Evolutionary conservation across 371 early-diverging fungal genomes (phyloP), one percentile per base, ranked within the genome.

Genomic region (Haplosporangium sp.): DNA sequence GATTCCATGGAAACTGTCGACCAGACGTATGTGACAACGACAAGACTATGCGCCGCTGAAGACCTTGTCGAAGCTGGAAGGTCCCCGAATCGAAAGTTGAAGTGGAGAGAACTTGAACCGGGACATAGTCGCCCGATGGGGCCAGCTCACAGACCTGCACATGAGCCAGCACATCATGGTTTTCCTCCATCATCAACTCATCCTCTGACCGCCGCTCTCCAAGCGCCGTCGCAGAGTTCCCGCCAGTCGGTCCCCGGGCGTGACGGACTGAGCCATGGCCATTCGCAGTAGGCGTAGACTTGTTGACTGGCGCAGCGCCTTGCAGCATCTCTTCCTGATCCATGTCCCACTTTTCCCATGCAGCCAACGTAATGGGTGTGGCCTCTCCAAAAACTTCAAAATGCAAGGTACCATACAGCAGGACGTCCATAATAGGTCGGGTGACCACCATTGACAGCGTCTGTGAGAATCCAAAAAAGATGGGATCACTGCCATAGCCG

Each of bases 31-130:
- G 96, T 3, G 87, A 89, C 7, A 96, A 61, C 5, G 88, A 85
- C 21, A 95, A 66, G n/a, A 86, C 81, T 18, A 96, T 84, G 1
- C 95, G 89, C 9, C 96, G 89, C 79, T 96, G 96, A 21, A 96
- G 71, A 5, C 97, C 97, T 76, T 96, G 96, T 21, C 93, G 86
- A 40, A 95, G 73, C 41, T 89, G 74, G 71, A 95, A 95, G 3
- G 87, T 85, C 2, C 94, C 93, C 10, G 86, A 70, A 38, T 91
- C 90, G 21, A 88, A 63, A 0, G 86, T 59, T 13, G 84, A 80
- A 42, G 83, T 83, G 6, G 92, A 76, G 29, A 85, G 82, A 2
- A 94, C 87, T 14, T 92, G 90, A 1, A 92, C 94, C 9, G 89
- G 86, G n/a, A 85, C 87, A 81, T 95, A 95, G 10, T 91, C 89